These are phyloP conservation scores for Fusarium sororula DNA, from an alignment of 2,329 filamentous ascomycete genomes.

Conservation along the genomic window DNA sequence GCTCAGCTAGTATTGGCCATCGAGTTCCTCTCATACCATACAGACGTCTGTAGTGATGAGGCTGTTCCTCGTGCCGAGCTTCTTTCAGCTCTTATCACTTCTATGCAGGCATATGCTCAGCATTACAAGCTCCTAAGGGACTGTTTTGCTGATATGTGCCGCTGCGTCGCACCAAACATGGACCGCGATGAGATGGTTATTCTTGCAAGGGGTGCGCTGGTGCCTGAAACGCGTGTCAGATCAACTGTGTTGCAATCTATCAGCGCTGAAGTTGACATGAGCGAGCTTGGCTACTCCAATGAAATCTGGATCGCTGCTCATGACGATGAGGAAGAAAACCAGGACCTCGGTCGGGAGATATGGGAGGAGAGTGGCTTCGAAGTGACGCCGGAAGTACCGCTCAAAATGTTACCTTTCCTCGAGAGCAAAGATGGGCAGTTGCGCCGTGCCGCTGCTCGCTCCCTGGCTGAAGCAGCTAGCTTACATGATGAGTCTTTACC, in stretches of 20 bases:
- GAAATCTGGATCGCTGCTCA: slow-evolving; percentile 95
- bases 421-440: slow-evolving; percentile 83
- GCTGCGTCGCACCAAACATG: slow-evolving; percentile 86
- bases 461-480: slow-evolving; percentile 78
- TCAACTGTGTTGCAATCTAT: slow-evolving; percentile 89
- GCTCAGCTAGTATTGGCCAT: slow-evolving; percentile 89
- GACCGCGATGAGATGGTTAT: slow-evolving; percentile 74
- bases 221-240: slow-evolving; percentile 81
- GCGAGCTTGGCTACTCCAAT: slow-evolving; percentile 83
- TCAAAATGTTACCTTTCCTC: slow-evolving; percentile 79
- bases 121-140: slow-evolving; percentile 97
- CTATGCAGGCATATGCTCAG: slow-evolving; percentile 89
- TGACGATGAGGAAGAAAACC: slow-evolving; percentile 89
- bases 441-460: slow-evolving; percentile 81
- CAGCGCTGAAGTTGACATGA: slow-evolving; percentile 90
- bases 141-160: slow-evolving; percentile 85
- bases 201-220: slow-evolving; percentile 81
- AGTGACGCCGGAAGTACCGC: slow-evolving; percentile 70
- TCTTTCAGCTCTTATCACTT: slow-evolving; percentile 74
- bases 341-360: slow-evolving; percentile 82
- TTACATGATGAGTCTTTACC: slow-evolving; percentile 68
- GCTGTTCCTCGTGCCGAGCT: slow-evolving; percentile 81
- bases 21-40: slow-evolving; percentile 90
- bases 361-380: slow-evolving; percentile 94
- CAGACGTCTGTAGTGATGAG: slow-evolving; percentile 77